Base-by-base conservation (phyloP, 352 stramenopile species). In the Phytophthora hybrid region DNA sequence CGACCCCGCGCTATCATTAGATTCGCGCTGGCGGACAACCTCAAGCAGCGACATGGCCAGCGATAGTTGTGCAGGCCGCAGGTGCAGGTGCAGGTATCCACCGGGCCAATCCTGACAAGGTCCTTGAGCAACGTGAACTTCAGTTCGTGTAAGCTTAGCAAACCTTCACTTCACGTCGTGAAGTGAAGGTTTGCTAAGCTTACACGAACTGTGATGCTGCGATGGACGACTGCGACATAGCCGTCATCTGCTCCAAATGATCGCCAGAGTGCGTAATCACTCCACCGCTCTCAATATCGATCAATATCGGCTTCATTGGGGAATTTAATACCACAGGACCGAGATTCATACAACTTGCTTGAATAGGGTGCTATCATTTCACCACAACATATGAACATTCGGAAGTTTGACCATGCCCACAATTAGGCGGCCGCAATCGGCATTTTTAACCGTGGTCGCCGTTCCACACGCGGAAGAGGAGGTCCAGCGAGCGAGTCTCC, bases 381-480 rank as follows among this genome's bases (percentile, higher is more conserved):
- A 41, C 16, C 34, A 1, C 34, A 16, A 3, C 1, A 4, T 41
- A 41, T 41, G 14, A 41, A 41, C 11, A 16, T 8, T 41, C 9
- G 3, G n/a, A 54, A 34, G 21, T 29, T 67, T 31, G 21, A n/a
- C 23, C 31, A n/a, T 47, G 41, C 16, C 32, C 37, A 29, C 39
- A 31, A 26, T 26, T 26, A 26, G 23, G 23, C 23, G 23, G 23
- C 23, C 23, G 23, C 23, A 26, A 26, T 26, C 23, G 23, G 23
- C 23, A 26, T 26, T 26, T 26, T 26, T 26, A 26, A 26, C 23
- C 23, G 23, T 26, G 23, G 64, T 73, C 49, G 64, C 46, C 69
- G 64, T 73, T 76, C 69, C 63, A 67, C 56, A 58, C 63, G 18
- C 60, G 61, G 66, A 74, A 78, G 71, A 78, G 73, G 73, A 76